phyloP scores from a whole-genome alignment of 169 alveolate genomes.

The Plasmodium relictum region DNA sequence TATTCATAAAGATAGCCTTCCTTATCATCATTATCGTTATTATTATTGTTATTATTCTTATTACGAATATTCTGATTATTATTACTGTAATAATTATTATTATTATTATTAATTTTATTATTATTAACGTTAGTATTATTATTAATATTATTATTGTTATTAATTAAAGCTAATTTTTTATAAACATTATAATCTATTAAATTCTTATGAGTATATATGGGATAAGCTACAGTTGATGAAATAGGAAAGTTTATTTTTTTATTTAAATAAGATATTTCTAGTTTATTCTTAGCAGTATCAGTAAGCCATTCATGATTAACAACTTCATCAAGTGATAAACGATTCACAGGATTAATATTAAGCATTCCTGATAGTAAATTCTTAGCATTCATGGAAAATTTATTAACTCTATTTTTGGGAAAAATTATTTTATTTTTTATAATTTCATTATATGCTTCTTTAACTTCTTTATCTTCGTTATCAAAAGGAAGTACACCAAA shows the following conservation, averaged over 20 bases:
- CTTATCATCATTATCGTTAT: neutral
- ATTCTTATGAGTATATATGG: conserved; percentile 27
- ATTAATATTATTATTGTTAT: conserved; percentile 13
- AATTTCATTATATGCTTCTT: conserved; percentile 79
- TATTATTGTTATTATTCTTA: neutral
- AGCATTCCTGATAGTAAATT: conserved; percentile 79
- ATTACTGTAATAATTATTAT: neutral
- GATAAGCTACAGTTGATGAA: conserved; percentile 68
- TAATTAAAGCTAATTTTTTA: conserved; percentile 23
- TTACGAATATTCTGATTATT: neutral
- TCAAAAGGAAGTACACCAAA: conserved; percentile 98
- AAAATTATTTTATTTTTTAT: conserved; percentile 72
- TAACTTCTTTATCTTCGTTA: conserved; percentile 86
- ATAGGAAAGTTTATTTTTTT: conserved; percentile 70
- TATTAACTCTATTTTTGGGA: conserved; percentile 75
- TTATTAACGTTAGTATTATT: neutral
- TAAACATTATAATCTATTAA: conserved; percentile 30
- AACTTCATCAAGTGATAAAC: conserved; percentile 81
- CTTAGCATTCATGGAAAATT: conserved; percentile 34
- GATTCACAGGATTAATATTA: conserved; percentile 77
- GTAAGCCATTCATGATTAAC: conserved; percentile 81
- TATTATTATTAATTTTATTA: neutral
- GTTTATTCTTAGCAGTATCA: conserved; percentile 55
- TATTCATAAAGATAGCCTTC: neutral
- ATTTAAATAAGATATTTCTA: conserved; percentile 61